A percentile compares a stretch with the other conserved stretches of the same genome.
Conservation (phyloP, 352 stramenopile species). For the Thalassiosira ordinaria region DNA sequence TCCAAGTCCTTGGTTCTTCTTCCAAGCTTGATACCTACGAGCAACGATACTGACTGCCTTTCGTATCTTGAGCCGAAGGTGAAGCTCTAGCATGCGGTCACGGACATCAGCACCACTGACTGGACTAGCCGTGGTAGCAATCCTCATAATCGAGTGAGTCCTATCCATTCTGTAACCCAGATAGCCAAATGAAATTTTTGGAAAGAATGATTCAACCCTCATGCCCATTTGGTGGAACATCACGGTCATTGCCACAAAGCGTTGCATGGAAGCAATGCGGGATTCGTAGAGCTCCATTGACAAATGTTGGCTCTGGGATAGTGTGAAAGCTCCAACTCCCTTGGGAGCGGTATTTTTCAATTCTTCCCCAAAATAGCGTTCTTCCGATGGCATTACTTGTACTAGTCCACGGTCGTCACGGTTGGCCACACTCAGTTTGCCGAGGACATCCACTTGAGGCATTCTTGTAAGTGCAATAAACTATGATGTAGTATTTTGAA, state of each 20-base stretch:
- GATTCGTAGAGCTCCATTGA: conserved; percentile 58
- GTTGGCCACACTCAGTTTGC: conserved; percentile 15
- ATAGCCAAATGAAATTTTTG: conserved; percentile 51
- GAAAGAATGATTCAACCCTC: conserved; percentile 52
- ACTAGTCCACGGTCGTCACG: conserved; percentile 34
- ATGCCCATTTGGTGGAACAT: conserved; percentile 56
- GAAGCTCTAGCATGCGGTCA: conserved; percentile 45
- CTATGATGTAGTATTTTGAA: no score
- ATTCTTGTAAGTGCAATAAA: conserved; percentile 22
- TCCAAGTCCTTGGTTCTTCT: no score
- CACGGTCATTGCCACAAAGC: conserved; percentile 59
- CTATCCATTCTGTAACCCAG: conserved; percentile 59
- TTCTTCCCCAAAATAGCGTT: conserved; percentile 54
- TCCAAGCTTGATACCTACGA: not conserved
- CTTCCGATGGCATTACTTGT: conserved; percentile 31
- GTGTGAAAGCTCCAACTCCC: conserved; percentile 15
- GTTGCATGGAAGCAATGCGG: conserved; percentile 55
- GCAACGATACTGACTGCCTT: conserved; percentile 1
- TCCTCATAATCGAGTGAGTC: conserved; percentile 61
- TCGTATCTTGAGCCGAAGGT: conserved; percentile 28
- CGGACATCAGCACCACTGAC: conserved; percentile 58
- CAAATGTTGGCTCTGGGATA: conserved; percentile 51
- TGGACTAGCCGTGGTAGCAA: conserved; percentile 62
- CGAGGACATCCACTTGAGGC: conserved; percentile 15
- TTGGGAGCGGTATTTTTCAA: conserved; percentile 13